Conservation (phyloP, 768 basidiomycete genomes). For the Termitomyces heimii region DNA sequence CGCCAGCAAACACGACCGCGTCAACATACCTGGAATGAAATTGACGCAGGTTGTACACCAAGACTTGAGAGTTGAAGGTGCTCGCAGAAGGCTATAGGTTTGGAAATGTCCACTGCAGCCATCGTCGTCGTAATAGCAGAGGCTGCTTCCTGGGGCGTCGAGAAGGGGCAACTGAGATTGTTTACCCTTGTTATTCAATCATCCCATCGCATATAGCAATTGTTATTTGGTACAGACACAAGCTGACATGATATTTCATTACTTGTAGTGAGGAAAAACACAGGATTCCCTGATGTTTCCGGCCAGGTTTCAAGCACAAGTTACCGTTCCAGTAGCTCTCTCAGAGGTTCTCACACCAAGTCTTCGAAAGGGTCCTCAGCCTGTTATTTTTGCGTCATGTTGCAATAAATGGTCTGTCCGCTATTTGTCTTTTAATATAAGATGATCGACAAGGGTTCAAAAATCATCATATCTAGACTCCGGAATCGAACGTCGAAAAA, state of each 20-base stretch:
- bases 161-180: conserved; percentile 3
- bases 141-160: conserved; percentile 7
- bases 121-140: conserved; percentile 23
- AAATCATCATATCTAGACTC: too few species aligned
- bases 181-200: conserved; percentile 11
- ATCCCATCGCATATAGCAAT: background rate
- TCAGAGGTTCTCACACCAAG: too few species aligned
- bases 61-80: conserved; percentile 93
- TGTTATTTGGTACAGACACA: too few species aligned
- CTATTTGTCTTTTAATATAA: background rate
- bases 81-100: conserved; percentile 87
- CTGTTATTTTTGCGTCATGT: background rate
- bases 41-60: conserved; percentile 93
- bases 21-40: conserved; percentile 85
- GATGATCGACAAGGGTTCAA: background rate
- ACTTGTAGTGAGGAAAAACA: too few species aligned
- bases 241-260: too few species aligned
- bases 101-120: conserved; percentile 46
- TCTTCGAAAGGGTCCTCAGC: too few species aligned
- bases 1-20: conserved; percentile 28
- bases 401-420: background rate
- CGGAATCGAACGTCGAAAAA: background rate
- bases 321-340: too few species aligned
- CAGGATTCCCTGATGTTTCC: too few species aligned
- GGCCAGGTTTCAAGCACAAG: too few species aligned